These are phyloP conservation scores for Hamigera avellanea DNA, from an alignment of 495 filamentous ascomycete species.

Conservation along the genomic window DNA sequence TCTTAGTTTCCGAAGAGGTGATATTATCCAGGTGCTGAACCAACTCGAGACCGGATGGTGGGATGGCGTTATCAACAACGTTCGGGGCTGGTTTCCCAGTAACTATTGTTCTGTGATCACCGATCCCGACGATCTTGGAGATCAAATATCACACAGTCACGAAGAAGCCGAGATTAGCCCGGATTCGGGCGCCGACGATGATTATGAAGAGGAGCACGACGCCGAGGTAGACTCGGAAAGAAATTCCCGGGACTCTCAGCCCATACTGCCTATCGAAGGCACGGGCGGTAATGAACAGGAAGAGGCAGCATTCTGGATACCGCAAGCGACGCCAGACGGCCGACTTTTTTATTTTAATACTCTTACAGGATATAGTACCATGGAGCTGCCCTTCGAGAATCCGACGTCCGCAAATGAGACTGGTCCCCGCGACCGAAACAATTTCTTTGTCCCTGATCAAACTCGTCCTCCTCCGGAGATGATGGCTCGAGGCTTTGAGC, in stretches of 20 bases:
- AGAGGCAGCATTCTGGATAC: constrained; percentile 95
- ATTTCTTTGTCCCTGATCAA: constrained; percentile 78
- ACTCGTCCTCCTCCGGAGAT: constrained; percentile 88
- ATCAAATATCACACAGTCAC: constrained; percentile 24
- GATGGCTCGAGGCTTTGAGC: constrained; percentile 72
- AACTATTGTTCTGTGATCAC: constrained; percentile 89
- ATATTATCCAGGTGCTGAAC: constrained; percentile 95
- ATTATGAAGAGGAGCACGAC: constrained; percentile 60
- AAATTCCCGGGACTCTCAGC: constrained; percentile 41
- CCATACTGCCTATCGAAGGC: constrained; percentile 57
- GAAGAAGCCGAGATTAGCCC: constrained; percentile 44
- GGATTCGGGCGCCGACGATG: constrained; percentile 47
- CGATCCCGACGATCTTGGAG: constrained; percentile 51
- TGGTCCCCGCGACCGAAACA: constrained; percentile 77
- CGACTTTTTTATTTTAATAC: constrained; percentile 97
- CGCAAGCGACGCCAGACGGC: constrained; percentile 89
- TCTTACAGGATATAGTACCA: constrained; percentile 81
- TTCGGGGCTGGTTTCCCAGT: constrained; percentile 97
- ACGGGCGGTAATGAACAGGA: constrained; percentile 56
- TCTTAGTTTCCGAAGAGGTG: constrained; percentile 88
- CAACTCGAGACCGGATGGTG: constrained; percentile 98
- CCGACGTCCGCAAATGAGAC: constrained; percentile 69
- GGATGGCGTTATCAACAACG: constrained; percentile 85
- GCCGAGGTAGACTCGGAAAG: constrained; percentile 55
- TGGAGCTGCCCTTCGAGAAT: constrained; percentile 87